Base-by-base conservation (phyloP, 2,329 filamentous ascomycete species). In the Hypoxylon sp. region DNA sequence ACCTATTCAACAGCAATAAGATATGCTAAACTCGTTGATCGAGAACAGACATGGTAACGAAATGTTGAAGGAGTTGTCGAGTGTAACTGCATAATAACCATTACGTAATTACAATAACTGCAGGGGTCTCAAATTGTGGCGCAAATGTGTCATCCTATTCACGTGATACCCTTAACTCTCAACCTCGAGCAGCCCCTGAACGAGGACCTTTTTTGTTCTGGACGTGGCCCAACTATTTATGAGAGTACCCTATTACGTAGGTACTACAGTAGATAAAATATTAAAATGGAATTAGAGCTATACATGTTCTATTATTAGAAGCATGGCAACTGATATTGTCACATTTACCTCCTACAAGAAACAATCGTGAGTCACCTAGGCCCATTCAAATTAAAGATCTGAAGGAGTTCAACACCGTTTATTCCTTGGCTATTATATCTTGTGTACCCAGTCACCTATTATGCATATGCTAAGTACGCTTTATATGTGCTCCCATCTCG, bases 131-230 rank as follows among this genome's bases (percentile, higher is more conserved):
- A 8, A 14, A 8, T 44, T 54, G 46, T 24, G 58, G 48, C 53
- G 48, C 24, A 59, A 44, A 29, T 19, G 51, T 62, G 52, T 61
- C 39, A 44, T 31, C 26, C 13, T 5, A 5, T 29, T 42, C 68
- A 69, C 68, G 63, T 69, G 63, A 71, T 59, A 48, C 52, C 58
- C 56, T 55, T 51, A 26, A 52, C 17, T 26, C 56, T 50, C 47
- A 54, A 70, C 59, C 22, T 11, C 31, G 42, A 17, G 29, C 19
- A 42, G 4, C 31, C 14, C n/a, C 6, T 22, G 0, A 26, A 17
- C 26, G 51, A 3, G 19, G 3, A 24, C 5, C 29, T 24, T 24
- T 2, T 35, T 6, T 37, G 17, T 33, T 13, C 2, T 48, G 35
- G 13, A 13, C 11, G 29, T 39, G 29, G 53, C 10, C 47, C 5